Conservation (phyloP, 2,329 filamentous ascomycete species). For the Huntiella omanensis region DNA sequence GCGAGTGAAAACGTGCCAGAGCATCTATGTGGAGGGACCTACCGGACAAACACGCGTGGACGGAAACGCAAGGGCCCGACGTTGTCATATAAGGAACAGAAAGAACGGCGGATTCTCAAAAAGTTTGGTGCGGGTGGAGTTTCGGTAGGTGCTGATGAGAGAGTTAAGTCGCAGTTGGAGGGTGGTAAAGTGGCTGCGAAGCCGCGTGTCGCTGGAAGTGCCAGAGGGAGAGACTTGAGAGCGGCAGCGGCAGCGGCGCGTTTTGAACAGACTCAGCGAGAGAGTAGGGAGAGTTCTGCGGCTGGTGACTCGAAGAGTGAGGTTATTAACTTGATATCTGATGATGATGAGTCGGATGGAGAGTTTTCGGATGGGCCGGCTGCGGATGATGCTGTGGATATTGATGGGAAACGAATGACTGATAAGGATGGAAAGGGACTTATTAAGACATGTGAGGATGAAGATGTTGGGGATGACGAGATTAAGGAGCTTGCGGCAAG, state of each 20-base stretch:
- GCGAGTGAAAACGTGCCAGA: conserved; percentile 42
- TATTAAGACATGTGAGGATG: conserved; percentile 52
- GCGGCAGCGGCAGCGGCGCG: conserved; percentile 60
- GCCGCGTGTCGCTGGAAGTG: conserved; percentile 56
- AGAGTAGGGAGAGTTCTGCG: conserved; percentile 15
- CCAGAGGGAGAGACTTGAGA: conserved; percentile 53
- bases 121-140: conserved; percentile 60
- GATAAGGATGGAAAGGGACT: conserved; percentile 49
- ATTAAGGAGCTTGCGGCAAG: conserved; percentile 22
- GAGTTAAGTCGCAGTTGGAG: conserved; percentile 46
- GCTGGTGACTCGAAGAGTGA: conserved; percentile 21
- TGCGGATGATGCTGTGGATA: conserved; percentile 36
- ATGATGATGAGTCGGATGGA: conserved; percentile 15
- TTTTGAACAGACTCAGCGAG: conserved; percentile 30
- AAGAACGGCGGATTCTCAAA: conserved; percentile 51
- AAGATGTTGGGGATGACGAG: conserved; percentile 38
- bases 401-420: conserved; percentile 43
- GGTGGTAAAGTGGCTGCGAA: conserved; percentile 42
- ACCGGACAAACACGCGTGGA: conserved; percentile 33
- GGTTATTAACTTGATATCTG: conserved; percentile 20
- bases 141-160: conserved; percentile 50
- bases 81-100: conserved; percentile 50
- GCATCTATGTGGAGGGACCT: conserved; percentile 69
- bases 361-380: conserved; percentile 15
- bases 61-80: conserved; percentile 31